Evolutionary conservation across 1,284 basidiomycete genomes (phyloP).

Genomic region (Athelia psychrophila): DNA sequence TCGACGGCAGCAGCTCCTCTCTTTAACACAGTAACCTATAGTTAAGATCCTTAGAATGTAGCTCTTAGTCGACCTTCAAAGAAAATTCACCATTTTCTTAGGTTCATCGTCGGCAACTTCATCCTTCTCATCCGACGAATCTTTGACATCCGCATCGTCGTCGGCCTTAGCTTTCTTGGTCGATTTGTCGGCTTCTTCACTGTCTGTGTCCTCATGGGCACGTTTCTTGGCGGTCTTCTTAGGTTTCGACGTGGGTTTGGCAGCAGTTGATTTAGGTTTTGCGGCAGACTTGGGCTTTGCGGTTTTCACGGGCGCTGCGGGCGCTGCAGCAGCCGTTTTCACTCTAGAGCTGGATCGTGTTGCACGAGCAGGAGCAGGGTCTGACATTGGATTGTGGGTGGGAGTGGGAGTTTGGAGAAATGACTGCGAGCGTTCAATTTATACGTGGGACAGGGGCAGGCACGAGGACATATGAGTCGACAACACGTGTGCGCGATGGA

Average conservation of each 20-base stretch:
- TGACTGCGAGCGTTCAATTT: too few relatives aligned
- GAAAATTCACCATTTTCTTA: constrained; percentile 31
- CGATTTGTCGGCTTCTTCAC: constrained; percentile 34
- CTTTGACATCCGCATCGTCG: constrained; percentile 19
- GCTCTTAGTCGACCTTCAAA: not conserved
- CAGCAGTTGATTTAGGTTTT: constrained; percentile 34
- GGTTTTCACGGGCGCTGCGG: constrained; percentile 11
- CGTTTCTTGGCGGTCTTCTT: constrained; percentile 14
- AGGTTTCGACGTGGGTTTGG: constrained; percentile 31
- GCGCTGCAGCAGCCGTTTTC: constrained; percentile 9
- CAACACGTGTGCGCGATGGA: too few relatives aligned
- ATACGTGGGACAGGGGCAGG: too few relatives aligned
- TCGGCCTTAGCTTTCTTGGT: constrained; percentile 25
- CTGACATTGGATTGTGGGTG: not conserved
- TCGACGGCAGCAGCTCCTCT: constrained; percentile 63
- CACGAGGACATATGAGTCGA: too few relatives aligned
- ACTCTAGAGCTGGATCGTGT: constrained; percentile 9
- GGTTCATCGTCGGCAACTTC: constrained; percentile 6
- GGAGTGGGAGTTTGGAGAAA: too few relatives aligned
- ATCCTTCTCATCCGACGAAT: constrained; percentile 10
- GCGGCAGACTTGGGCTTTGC: constrained; percentile 20
- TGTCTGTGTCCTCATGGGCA: constrained; percentile 13
- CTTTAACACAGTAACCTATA: constrained; percentile 53
- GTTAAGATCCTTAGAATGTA: constrained; percentile 5
- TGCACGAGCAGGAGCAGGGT: constrained; percentile 10